Conservation (phyloP, 2,329 filamentous ascomycete species). For the Ascosphaera aggregata region DNA sequence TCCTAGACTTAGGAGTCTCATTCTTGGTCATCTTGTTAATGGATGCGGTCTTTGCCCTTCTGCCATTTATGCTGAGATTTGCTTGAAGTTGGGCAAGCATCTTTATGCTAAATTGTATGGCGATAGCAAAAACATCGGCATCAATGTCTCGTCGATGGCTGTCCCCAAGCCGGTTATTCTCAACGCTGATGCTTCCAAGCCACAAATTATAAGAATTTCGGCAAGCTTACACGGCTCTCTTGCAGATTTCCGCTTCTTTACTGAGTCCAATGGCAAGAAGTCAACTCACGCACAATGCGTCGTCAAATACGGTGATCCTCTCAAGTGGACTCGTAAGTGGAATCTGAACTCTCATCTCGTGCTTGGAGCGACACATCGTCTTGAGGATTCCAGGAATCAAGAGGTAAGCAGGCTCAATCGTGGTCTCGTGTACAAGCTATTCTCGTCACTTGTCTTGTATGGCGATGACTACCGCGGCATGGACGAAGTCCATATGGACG, state of each 20-base stretch:
- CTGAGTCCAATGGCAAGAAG: not conserved
- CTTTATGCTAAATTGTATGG: slow-evolving; percentile 1
- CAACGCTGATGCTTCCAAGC: not conserved
- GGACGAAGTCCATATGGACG: slow-evolving; percentile 15
- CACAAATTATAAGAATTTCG: not conserved
- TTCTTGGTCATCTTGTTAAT: slow-evolving; percentile 4
- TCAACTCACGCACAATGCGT: not conserved
- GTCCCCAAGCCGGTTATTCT: slow-evolving; percentile 3
- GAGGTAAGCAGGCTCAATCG: slow-evolving; percentile 7
- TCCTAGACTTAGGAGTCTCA: not conserved
- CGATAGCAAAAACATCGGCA: not conserved
- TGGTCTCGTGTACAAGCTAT: slow-evolving; percentile 16
- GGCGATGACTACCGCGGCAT: slow-evolving; percentile 13
- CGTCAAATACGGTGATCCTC: not conserved
- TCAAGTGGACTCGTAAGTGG: not conserved
- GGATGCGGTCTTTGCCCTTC: slow-evolving; percentile 3
- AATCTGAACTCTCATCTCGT: not conserved
- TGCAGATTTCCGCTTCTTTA: not conserved
- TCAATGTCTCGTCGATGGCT: slow-evolving; percentile 3
- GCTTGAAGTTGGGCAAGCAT: slow-evolving; percentile 2
- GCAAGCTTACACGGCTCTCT: not conserved
- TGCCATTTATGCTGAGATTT: slow-evolving; percentile 5
- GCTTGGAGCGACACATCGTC: not conserved
- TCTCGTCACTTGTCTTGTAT: slow-evolving; percentile 15
- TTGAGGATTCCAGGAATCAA: not conserved